A percentile compares a stretch with the other conserved stretches of the same genome.
phyloP scores from a whole-genome alignment of 2,329 filamentous ascomycete species.

The Fusarium brevicatenulatum region DNA sequence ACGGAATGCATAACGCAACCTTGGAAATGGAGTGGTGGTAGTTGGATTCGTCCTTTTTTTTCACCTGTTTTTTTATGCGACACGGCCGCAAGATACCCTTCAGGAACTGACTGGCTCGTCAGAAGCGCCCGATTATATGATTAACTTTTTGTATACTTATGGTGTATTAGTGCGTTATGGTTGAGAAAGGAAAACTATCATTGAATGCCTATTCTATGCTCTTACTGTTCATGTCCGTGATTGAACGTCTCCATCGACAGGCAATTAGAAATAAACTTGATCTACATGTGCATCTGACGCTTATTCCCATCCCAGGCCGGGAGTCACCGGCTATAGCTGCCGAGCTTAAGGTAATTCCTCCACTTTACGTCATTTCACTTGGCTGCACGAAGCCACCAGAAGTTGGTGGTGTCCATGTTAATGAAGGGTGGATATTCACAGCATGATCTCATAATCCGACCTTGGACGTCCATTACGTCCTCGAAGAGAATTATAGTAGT shows the following conservation, averaged over 20 bases:
- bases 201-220: not conserved
- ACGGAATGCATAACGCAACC: not conserved
- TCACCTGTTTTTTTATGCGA: constrained; percentile 19
- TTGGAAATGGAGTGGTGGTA: not conserved
- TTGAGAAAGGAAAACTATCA: not conserved
- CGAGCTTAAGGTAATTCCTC: not conserved
- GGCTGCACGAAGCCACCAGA: not conserved
- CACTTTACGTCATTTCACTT: constrained; percentile 7
- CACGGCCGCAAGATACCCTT: constrained; percentile 41
- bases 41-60: not conserved
- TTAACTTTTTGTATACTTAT: constrained; percentile 7
- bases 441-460: not conserved
- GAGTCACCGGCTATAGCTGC: not conserved
- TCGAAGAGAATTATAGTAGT: not conserved
- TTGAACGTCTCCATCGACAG: not conserved
- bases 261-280: not conserved
- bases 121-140: constrained; percentile 16
- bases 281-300: not conserved
- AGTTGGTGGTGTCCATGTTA: not conserved
- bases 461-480: not conserved
- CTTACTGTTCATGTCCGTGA: not conserved
- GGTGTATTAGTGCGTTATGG: not conserved
- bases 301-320: not conserved
- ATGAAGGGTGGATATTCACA: not conserved
- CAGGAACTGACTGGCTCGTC: constrained; percentile 20